Evolutionary conservation across 306 rosid genomes (phyloP).

Genomic region (apple (Malus domestica)): DNA sequence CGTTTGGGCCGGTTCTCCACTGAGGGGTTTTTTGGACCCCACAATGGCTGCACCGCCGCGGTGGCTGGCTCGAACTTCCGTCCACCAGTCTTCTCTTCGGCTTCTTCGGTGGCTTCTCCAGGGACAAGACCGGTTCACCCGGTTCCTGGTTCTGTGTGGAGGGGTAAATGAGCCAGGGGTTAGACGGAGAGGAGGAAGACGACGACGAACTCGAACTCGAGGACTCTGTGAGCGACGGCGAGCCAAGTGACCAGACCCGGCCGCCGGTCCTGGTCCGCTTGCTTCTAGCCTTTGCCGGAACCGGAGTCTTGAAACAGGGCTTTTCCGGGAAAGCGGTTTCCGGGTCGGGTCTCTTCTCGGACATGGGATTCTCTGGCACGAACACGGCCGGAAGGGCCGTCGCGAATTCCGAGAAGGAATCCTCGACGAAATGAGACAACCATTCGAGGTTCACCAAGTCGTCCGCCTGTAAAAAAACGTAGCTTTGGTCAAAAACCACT

Average conservation of each 20-base stretch:
- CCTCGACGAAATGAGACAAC: slow-evolving; percentile 89
- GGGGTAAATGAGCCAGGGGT: slow-evolving; percentile 38
- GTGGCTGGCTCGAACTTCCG: slow-evolving; percentile 22
- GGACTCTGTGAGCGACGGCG: slow-evolving; percentile 51
- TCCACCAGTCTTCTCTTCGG: slow-evolving; percentile 25
- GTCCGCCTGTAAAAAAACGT: slow-evolving; percentile 47
- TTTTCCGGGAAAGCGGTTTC: slow-evolving; percentile 6
- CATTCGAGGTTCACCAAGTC: slow-evolving; percentile 83
- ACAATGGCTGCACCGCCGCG: slow-evolving; percentile 86
- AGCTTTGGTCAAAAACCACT: slow-evolving; percentile 25
- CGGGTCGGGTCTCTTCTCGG: slow-evolving; percentile 1
- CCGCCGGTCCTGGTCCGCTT: slow-evolving; percentile 58
- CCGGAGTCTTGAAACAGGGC: slow-evolving; percentile 52
- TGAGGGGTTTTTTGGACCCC: slow-evolving; percentile 97
- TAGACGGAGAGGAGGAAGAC: slow-evolving; percentile 44
- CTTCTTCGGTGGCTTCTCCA: slow-evolving; percentile 25
- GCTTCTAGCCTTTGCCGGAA: slow-evolving; percentile 79
- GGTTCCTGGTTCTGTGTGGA: slow-evolving; percentile 13
- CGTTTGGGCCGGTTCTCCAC: slow-evolving; percentile 92
- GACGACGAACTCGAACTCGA: slow-evolving; percentile 59
- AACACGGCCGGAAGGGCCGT: slow-evolving; percentile 32
- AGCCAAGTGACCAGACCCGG: slow-evolving; percentile 69
- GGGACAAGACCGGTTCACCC: slow-evolving; percentile 21
- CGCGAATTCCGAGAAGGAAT: slow-evolving; percentile 60
- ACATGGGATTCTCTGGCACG: slow-evolving; percentile 15